Evolutionary conservation across 2,329 filamentous ascomycete species (phyloP).

Genomic region (Aureobasidium sp.): DNA sequence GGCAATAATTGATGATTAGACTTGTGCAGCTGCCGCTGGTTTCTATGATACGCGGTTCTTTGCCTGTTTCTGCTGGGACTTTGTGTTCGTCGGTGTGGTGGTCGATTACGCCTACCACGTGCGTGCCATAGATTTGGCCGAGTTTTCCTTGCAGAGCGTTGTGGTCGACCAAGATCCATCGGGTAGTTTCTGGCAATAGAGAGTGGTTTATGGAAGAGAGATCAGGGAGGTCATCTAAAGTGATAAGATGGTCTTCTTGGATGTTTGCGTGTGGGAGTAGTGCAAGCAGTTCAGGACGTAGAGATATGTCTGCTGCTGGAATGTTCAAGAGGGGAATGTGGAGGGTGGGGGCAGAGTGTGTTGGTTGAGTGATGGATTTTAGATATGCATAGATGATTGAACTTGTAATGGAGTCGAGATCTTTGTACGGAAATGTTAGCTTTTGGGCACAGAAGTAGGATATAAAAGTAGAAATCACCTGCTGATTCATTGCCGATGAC

Average conservation of each 20-base stretch:
- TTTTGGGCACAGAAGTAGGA: not conserved
- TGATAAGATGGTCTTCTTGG: slow-evolving; percentile 56
- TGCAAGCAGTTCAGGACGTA: slow-evolving; percentile 67
- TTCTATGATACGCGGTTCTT: slow-evolving; percentile 54
- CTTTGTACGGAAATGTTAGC: slow-evolving; percentile 40
- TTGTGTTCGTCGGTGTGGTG: slow-evolving; percentile 68
- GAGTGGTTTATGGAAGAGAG: slow-evolving; percentile 42
- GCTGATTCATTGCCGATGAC: slow-evolving; percentile 51
- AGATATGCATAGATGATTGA: slow-evolving; percentile 70
- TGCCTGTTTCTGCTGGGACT: slow-evolving; percentile 42
- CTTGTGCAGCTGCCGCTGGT: slow-evolving; percentile 68
- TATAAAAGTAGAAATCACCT: slow-evolving; percentile 23
- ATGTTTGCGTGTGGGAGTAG: slow-evolving; percentile 58
- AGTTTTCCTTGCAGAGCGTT: slow-evolving; percentile 63
- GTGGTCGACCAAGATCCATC: slow-evolving; percentile 74
- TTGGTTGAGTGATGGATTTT: slow-evolving; percentile 36
- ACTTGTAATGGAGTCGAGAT: slow-evolving; percentile 74
- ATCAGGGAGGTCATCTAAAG: slow-evolving; percentile 50
- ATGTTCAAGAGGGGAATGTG: slow-evolving; percentile 72
- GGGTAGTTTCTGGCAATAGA: slow-evolving; percentile 50
- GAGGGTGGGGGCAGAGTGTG: slow-evolving; percentile 39
- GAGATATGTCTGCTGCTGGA: slow-evolving; percentile 56
- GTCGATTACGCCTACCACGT: slow-evolving; percentile 63
- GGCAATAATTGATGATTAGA: slow-evolving; percentile 56
- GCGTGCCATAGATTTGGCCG: slow-evolving; percentile 43